Percentiles rank a stretch among this genome's conserved stretches.
These are phyloP conservation scores for Rhodofomes roseus DNA, from an alignment of 1,284 basidiomycete species.

Conservation along the genomic window DNA sequence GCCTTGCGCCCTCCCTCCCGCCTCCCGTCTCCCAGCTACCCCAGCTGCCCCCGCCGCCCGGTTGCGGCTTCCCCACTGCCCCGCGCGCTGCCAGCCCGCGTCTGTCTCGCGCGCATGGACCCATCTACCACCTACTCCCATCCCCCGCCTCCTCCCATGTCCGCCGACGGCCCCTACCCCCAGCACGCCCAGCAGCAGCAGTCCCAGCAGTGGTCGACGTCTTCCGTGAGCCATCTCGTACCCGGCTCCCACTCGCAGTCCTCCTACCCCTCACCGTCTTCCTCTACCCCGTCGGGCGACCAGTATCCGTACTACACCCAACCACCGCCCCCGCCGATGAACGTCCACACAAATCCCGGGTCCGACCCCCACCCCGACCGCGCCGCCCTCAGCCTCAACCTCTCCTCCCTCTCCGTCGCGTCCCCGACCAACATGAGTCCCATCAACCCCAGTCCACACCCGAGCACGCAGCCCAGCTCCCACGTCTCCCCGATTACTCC, in stretches of 20 bases:
- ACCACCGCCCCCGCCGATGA: constrained; percentile 20
- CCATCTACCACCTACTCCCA: neutral
- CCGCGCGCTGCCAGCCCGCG: neutral
- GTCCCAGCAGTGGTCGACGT: constrained; percentile 26
- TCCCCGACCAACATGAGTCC: constrained; percentile 63
- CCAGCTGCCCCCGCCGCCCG: neutral
- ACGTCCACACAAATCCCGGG: constrained; percentile 20
- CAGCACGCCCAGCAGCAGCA: neutral
- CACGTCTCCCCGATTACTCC: constrained; percentile 54
- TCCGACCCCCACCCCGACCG: constrained; percentile 27
- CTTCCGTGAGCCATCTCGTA: constrained; percentile 27
- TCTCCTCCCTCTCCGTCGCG: constrained; percentile 58
- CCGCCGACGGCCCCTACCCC: neutral
- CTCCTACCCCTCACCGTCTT: constrained; percentile 35
- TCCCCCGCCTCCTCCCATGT: neutral
- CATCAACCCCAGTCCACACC: constrained; percentile 44
- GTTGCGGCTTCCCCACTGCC: neutral
- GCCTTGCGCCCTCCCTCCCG: neutral
- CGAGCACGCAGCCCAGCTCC: constrained; percentile 30
- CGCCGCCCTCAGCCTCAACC: constrained; percentile 56
- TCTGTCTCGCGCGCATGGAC: neutral
- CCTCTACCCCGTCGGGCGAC: constrained; percentile 29
- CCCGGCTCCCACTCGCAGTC: constrained; percentile 30
- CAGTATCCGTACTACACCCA: constrained; percentile 30
- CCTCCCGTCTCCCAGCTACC: neutral